Conservation (phyloP, 1,139 yeast genomes). For the Diutina neorugosa region DNA sequence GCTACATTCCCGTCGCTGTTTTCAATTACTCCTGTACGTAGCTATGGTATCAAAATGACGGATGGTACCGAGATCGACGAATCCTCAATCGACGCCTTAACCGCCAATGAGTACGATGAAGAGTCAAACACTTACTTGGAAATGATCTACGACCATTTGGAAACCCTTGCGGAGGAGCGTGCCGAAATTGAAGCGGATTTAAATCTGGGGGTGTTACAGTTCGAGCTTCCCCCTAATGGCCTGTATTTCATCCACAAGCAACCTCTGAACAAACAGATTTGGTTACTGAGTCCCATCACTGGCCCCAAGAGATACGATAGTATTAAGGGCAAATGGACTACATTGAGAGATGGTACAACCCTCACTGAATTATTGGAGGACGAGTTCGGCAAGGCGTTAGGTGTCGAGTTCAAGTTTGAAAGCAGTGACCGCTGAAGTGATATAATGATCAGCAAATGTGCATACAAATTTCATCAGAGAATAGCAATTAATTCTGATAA, state of each 20-base stretch:
- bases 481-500: no score
- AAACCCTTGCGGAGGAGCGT: slow-evolving; percentile 42
- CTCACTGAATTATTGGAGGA: slow-evolving; percentile 34
- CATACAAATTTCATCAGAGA: neutral
- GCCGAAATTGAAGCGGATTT: slow-evolving; percentile 69
- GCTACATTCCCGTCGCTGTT: neutral
- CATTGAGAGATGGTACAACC: slow-evolving; percentile 41
- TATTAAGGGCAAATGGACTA: slow-evolving; percentile 46
- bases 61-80: slow-evolving; percentile 41
- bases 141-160: slow-evolving; percentile 47
- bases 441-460: neutral
- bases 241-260: slow-evolving; percentile 85
- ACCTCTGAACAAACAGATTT: slow-evolving; percentile 87
- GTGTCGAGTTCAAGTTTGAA: slow-evolving; percentile 15
- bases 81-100: slow-evolving; percentile 30
- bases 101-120: slow-evolving; percentile 41
- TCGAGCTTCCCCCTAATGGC: slow-evolving; percentile 56
- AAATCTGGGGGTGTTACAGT: slow-evolving; percentile 71
- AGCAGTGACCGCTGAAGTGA: neutral
- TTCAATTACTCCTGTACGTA: neutral
- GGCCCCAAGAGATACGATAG: slow-evolving; percentile 71
- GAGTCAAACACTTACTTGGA: slow-evolving; percentile 57
- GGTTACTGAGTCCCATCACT: slow-evolving; percentile 87
- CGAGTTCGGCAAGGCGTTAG: slow-evolving; percentile 35
- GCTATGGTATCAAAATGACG: slow-evolving; percentile 20